Evolutionary conservation across 1,139 yeast genomes (phyloP).

Genomic region (Scheffersomyces segobiensis): DNA sequence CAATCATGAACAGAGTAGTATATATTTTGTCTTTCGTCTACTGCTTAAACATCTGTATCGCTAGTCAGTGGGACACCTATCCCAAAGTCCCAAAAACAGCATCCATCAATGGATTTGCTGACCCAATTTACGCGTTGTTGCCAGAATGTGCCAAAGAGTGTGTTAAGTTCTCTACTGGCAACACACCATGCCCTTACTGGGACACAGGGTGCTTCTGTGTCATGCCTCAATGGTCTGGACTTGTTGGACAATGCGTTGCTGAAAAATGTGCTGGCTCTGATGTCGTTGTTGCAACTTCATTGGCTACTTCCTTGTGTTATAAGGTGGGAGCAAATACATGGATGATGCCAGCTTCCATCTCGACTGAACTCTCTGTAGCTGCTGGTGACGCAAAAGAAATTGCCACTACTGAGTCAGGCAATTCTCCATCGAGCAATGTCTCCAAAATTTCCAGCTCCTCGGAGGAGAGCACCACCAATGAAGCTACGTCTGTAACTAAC

Average conservation of each 20-base stretch:
- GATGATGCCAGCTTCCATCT: constrained; percentile 46
- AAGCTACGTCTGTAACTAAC: constrained; percentile 31
- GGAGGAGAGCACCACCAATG: background rate
- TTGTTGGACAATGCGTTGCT: constrained; percentile 48
- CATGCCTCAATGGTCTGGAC: constrained; percentile 49
- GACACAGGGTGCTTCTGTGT: constrained; percentile 56
- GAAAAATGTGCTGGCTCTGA: constrained; percentile 39
- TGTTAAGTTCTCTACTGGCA: constrained; percentile 33
- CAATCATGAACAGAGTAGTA: background rate
- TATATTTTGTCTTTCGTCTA: background rate
- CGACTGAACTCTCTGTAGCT: constrained; percentile 30
- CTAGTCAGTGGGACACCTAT: constrained; percentile 32
- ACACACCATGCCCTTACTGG: constrained; percentile 54
- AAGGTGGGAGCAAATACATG: constrained; percentile 47
- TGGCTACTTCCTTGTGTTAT: constrained; percentile 44
- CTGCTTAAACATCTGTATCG: background rate
- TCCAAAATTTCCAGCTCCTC: background rate
- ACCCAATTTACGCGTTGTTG: constrained; percentile 34
- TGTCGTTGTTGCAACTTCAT: constrained; percentile 37
- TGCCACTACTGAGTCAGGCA: constrained; percentile 12
- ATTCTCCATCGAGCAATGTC: constrained; percentile 3
- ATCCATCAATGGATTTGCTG: constrained; percentile 53
- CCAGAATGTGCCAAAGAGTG: constrained; percentile 49
- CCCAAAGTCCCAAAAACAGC: constrained; percentile 53
- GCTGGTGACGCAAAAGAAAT: constrained; percentile 21